These are phyloP conservation scores for Blattamonas nauphoetae DNA, from an alignment of 78 protist species.

Conservation along the genomic window DNA sequence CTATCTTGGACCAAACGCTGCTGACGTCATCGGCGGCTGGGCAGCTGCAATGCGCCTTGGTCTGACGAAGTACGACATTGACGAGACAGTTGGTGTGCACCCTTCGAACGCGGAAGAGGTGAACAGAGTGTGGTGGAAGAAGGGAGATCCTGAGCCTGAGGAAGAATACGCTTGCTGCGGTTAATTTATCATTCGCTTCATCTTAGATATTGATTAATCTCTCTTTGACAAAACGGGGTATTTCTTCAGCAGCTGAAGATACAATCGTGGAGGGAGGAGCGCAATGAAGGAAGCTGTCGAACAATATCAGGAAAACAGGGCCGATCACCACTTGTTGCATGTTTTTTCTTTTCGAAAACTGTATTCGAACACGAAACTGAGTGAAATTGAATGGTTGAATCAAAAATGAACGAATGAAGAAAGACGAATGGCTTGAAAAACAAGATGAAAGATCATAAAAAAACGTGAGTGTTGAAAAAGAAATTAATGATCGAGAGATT, in stretches of 20 bases:
- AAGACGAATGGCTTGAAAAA: neutral
- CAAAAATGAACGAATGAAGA: neutral
- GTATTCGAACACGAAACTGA: neutral
- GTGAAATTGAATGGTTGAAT: neutral
- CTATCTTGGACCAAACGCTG: conserved; percentile 75
- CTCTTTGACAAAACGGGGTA: neutral
- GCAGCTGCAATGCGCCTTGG: conserved; percentile 47
- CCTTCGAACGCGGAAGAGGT: conserved; percentile 53
- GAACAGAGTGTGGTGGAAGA: neutral
- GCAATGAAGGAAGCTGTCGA: neutral
- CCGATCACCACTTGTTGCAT: neutral
- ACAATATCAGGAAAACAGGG: neutral
- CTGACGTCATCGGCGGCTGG: conserved; percentile 78
- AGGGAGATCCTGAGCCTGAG: neutral
- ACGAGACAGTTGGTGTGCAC: conserved; percentile 81
- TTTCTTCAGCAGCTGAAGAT: neutral
- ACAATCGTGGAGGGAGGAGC: neutral
- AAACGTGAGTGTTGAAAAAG: neutral
- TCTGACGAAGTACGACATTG: conserved; percentile 65
- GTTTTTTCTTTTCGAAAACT: neutral
- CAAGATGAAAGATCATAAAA: neutral
- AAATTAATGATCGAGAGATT: neutral
- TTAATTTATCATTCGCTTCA: neutral
- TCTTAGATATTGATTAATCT: neutral
- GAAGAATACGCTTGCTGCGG: conserved; percentile 5